These are phyloP conservation scores for Wakefieldia striispora DNA, from an alignment of 768 basidiomycete species.

Conservation along the genomic window DNA sequence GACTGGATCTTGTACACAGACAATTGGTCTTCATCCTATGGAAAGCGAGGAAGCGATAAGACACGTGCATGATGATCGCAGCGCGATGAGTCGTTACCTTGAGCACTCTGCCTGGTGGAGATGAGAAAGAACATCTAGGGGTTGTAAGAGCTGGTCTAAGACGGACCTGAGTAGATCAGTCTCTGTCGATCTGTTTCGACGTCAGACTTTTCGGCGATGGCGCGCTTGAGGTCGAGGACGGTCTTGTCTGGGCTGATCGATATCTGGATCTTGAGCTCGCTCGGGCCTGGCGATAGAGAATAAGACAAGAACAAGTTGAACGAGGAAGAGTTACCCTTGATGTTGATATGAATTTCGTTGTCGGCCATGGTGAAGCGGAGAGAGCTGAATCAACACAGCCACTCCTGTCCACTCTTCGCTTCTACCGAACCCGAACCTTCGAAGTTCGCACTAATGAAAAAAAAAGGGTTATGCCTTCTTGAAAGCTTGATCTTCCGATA, in stretches of 20 bases:
- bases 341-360: slow-evolving; percentile 60
- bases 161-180: slow-evolving; percentile 86
- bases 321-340: slow-evolving; percentile 53
- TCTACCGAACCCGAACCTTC: no score
- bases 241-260: slow-evolving; percentile 79
- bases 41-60: slow-evolving; percentile 4
- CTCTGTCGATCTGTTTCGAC: slow-evolving; percentile 86
- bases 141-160: slow-evolving; percentile 5
- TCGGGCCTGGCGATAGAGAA: slow-evolving; percentile 58
- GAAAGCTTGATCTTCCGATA: no score
- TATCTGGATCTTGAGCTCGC: slow-evolving; percentile 90
- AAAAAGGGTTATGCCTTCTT: no score
- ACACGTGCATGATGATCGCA: background rate
- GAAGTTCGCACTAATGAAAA: no score
- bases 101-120: slow-evolving; percentile 58
- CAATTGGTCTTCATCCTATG: slow-evolving; percentile 77
- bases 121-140: background rate
- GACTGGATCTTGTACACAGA: slow-evolving; percentile 89
- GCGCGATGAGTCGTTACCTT: slow-evolving; percentile 44
- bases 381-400: slow-evolving; percentile 12
- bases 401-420: no score
- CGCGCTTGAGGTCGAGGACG: slow-evolving; percentile 86
- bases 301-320: background rate
- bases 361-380: slow-evolving; percentile 47
- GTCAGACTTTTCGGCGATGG: slow-evolving; percentile 81